Evolutionary conservation across 2,329 filamentous ascomycete genomes (phyloP).

Genomic region (Pseudogymnoascus pannorum): DNA sequence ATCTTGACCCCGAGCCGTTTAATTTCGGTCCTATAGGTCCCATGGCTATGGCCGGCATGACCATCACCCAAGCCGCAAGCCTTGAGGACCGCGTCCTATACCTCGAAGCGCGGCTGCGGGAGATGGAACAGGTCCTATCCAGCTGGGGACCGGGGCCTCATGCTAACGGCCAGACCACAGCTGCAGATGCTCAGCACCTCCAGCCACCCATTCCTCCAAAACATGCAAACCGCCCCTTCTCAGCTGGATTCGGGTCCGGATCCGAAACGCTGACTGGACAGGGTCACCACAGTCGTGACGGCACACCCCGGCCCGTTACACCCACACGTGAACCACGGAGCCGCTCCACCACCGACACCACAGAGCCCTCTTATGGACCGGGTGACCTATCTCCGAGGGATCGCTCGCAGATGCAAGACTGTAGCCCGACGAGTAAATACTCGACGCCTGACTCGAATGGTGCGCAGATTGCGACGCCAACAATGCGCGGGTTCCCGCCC

Average conservation of each 20-base stretch:
- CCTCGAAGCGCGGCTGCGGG: conserved; percentile 45
- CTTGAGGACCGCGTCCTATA: conserved; percentile 45
- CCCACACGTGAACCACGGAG: neutral
- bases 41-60: conserved; percentile 41
- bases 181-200: neutral
- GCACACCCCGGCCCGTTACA: neutral
- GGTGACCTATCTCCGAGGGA: neutral
- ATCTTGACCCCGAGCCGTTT: conserved; percentile 29
- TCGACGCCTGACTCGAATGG: neutral
- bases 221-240: neutral
- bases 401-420: neutral
- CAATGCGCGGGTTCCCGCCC: conserved; percentile 23
- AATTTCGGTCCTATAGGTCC: conserved; percentile 44
- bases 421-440: neutral
- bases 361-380: neutral
- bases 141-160: neutral
- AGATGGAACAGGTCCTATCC: conserved; percentile 38
- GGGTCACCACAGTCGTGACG: neutral
- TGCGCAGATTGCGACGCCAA: neutral
- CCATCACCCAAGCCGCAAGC: conserved; percentile 48
- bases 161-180: neutral
- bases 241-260: neutral
- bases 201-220: neutral
- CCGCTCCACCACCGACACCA: neutral
- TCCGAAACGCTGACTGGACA: neutral